Evolutionary conservation across 176 grass and related monocot species (phyloP), one percentile per base, ranked within the genome.

Genomic region (Hordeum marinum): DNA sequence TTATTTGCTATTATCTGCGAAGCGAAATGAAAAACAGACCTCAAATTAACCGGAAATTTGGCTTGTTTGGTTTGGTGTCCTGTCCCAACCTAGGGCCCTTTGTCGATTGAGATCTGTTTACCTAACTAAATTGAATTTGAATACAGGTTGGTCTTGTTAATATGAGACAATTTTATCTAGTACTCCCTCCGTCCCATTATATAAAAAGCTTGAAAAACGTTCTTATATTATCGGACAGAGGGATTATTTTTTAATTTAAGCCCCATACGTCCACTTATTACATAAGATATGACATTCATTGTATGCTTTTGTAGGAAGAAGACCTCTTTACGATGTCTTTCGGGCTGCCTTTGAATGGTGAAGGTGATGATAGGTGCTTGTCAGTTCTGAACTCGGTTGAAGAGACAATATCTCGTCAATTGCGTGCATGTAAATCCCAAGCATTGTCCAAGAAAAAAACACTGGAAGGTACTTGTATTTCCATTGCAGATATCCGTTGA

Each of bases 251-350:
- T 41, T 37, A 67, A 63, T 81, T 55, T 2, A 61, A 59, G 55
- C 21, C 32, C 61, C 27, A 60, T 60, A 14, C 15, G 73, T 90
- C 13, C 45, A 73, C 18, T 73, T 90, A 46, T 79, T 40, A 68
- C 45, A 50, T 20, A 31, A 82, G 11, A 54, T 82, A 31, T 82
- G 27, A 10, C 32, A 80, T 78, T 52, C n/a, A 74, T 27, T 0
- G 18, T 21, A 45, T 87, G 40, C 86, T 10, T 78, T 80, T 90
- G 80, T 90, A 98, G 96, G 96, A 95, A 80, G 93, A 95, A 27
- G 93, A 98, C 78, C 85, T 98, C 78, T 98, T 94, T 77, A 91
- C 87, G 39, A 90, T 95, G 96, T 87, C 96, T 80, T 95, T 94
- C 90, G 96, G 93, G 18, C 79, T 98, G 37, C 91, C 93, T 85